Percentiles rank a stretch among this genome's conserved stretches.
Conservation (phyloP, 306 rosid species). For the Malus orientalis region DNA sequence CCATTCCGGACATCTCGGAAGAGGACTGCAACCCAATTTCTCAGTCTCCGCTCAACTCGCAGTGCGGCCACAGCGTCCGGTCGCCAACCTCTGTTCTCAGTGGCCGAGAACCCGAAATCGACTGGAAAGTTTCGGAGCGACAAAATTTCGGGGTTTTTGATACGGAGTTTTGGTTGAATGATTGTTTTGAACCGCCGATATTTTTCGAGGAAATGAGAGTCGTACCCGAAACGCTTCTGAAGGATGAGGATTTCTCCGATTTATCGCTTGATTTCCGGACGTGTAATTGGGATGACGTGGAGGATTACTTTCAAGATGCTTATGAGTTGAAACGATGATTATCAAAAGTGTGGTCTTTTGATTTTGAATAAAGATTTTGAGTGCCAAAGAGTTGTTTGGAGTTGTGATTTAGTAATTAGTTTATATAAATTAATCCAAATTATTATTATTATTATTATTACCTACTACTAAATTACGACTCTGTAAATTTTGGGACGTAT, state of each 20-base stretch:
- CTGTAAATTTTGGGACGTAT: not conserved
- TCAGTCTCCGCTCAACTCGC: not conserved
- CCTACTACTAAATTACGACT: not conserved
- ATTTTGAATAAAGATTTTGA: not conserved
- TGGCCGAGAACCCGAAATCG: not conserved
- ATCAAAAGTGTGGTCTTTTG: not conserved
- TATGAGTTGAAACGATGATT: not conserved
- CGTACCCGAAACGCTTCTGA: not conserved
- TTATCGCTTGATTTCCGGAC: slow-evolving; percentile 33
- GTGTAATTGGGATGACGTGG: slow-evolving; percentile 64
- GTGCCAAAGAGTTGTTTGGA: not conserved
- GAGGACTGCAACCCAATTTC: not conserved
- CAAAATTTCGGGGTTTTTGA: slow-evolving; percentile 10
- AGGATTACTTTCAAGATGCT: slow-evolving; percentile 43
- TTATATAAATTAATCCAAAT: not conserved
- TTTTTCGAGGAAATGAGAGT: slow-evolving; percentile 17
- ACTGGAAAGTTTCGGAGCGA: not conserved
- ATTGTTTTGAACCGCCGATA: slow-evolving; percentile 6
- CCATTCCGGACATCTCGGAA: not conserved
- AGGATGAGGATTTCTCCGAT: slow-evolving; percentile 20
- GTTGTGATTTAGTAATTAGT: not conserved
- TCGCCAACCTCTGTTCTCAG: slow-evolving; percentile 47
- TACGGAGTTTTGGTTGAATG: not conserved
- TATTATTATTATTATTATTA: not conserved
- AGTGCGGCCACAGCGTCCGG: not conserved